These are phyloP conservation scores for Strobilomyces dryophilus DNA, from an alignment of 768 basidiomycete species.

Conservation along the genomic window DNA sequence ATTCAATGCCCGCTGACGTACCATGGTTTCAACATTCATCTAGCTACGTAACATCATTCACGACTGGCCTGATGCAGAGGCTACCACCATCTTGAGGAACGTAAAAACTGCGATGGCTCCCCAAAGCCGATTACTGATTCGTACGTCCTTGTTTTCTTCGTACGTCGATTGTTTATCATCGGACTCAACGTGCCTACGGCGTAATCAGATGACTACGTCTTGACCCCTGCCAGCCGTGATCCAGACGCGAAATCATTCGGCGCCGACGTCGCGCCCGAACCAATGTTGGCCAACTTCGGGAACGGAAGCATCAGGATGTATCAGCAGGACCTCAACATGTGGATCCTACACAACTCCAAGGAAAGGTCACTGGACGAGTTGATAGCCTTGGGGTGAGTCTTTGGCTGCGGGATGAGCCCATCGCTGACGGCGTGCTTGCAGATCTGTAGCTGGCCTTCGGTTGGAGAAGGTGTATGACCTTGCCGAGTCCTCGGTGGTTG, in stretches of 20 bases:
- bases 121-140: slow-evolving; percentile 31
- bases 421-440: neutral
- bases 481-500: slow-evolving; percentile 23
- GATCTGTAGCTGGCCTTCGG: slow-evolving; percentile 16
- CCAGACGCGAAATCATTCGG: slow-evolving; percentile 3
- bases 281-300: slow-evolving; percentile 46
- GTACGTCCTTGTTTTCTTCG: slow-evolving; percentile 17
- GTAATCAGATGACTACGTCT: slow-evolving; percentile 21
- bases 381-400: slow-evolving; percentile 30
- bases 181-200: neutral
- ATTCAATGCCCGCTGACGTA: neutral
- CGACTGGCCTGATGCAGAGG: slow-evolving; percentile 36
- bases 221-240: slow-evolving; percentile 11
- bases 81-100: slow-evolving; percentile 28
- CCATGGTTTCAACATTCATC: neutral
- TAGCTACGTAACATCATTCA: slow-evolving; percentile 30
- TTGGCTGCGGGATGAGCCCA: neutral
- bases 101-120: slow-evolving; percentile 27
- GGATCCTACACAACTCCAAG: slow-evolving; percentile 37
- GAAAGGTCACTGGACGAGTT: slow-evolving; percentile 42
- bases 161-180: too few relatives aligned
- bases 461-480: slow-evolving; percentile 27
- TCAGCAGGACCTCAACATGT: slow-evolving; percentile 45
- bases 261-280: slow-evolving; percentile 37
- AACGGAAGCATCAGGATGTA: slow-evolving; percentile 38